These are phyloP conservation scores for Nicotiana knightiana DNA, from an alignment of 257 asterid genomes.

Conservation along the genomic window DNA sequence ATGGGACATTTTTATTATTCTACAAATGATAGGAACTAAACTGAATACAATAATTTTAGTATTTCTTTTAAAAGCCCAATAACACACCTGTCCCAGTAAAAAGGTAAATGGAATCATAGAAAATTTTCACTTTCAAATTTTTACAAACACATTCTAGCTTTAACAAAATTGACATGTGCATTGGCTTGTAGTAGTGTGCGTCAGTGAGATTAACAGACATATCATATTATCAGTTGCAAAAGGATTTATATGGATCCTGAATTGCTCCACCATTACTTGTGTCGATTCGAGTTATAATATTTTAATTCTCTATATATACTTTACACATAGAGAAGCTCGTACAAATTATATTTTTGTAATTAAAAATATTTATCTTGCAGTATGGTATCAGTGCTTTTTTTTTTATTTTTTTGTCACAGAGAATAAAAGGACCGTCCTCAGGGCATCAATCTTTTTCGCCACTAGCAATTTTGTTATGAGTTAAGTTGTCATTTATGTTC, in stretches of 20 bases:
- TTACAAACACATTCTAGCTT: neutral
- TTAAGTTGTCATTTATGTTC: neutral
- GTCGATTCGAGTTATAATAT: too few species aligned
- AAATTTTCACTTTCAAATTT: neutral
- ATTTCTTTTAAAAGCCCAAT: neutral
- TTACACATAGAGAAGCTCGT: too few species aligned
- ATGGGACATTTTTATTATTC: neutral
- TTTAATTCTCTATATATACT: too few species aligned
- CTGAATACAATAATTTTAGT: neutral
- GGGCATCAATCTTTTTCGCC: neutral
- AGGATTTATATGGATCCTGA: too few species aligned
- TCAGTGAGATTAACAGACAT: neutral
- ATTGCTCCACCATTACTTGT: too few species aligned
- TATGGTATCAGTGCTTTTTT: too few species aligned
- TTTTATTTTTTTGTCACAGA: too few species aligned
- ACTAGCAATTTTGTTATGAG: neutral
- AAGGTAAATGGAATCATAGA: neutral
- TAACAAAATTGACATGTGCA: neutral
- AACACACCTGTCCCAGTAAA: neutral
- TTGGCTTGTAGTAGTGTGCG: neutral
- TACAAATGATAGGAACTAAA: neutral
- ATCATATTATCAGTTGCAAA: neutral
- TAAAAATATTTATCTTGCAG: too few species aligned
- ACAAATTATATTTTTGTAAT: too few species aligned
- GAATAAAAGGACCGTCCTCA: too few species aligned